phyloP scores from a whole-genome alignment of 1,284 basidiomycete species.

The Tetrapyrgos nigripes region DNA sequence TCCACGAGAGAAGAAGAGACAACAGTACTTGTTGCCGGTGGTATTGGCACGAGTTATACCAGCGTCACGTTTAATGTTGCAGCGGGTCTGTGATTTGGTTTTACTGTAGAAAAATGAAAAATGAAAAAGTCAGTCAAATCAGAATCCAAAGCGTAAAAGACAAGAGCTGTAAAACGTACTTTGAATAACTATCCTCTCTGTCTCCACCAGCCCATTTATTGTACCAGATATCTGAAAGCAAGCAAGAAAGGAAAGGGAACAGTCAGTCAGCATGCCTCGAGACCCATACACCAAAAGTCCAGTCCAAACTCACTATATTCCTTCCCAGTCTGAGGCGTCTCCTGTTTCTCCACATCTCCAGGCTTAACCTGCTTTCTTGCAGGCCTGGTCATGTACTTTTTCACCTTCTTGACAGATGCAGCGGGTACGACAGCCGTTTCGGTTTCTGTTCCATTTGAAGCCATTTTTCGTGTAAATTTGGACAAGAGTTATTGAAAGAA shows the following conservation, averaged over 20 bases:
- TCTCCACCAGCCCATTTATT: conserved; percentile 99
- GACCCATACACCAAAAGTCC: neutral
- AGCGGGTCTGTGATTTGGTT: conserved; percentile 90
- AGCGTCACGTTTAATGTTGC: conserved; percentile 87
- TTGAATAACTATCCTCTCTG: conserved; percentile 91
- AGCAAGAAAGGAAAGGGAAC: conserved; percentile 19
- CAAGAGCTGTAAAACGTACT: no score
- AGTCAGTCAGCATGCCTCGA: neutral
- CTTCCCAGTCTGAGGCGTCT: conserved; percentile 90
- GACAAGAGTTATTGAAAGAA: no score
- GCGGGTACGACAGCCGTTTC: no score
- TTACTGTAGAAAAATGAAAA: conserved; percentile 63
- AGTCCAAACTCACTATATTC: conserved; percentile 81
- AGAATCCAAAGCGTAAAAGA: neutral
- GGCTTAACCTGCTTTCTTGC: conserved; percentile 90
- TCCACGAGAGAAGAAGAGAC: conserved; percentile 95
- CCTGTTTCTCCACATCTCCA: conserved; percentile 89
- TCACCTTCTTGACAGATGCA: conserved; percentile 36
- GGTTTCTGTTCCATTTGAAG: conserved; percentile 29
- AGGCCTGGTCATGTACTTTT: conserved; percentile 70
- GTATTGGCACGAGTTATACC: conserved; percentile 95
- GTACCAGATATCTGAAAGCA: conserved; percentile 95
- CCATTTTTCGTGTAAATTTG: conserved; percentile 17
- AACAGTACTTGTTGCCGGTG: conserved; percentile 90
- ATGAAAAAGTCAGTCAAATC: conserved; percentile 11